Conservation (phyloP, 305 asterid genomes). For the Fraxinus greggii region DNA sequence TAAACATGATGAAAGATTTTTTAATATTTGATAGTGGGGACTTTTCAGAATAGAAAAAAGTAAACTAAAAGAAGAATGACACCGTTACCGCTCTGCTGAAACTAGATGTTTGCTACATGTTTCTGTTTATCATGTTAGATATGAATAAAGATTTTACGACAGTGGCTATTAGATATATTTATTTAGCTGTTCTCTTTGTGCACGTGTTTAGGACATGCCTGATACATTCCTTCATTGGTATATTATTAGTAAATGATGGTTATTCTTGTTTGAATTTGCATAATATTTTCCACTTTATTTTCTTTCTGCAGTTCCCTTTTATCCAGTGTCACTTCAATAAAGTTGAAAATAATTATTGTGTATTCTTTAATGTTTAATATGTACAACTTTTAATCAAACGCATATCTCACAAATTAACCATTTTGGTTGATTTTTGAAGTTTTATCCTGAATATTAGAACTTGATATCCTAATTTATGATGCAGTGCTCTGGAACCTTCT, state of each 20-base stretch:
- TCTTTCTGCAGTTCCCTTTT: neutral
- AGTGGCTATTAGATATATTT: neutral
- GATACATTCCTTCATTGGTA: slow-evolving; percentile 4
- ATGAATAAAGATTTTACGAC: neutral
- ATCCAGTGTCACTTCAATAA: neutral
- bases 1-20: neutral
- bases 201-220: neutral
- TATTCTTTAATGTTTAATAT: neutral
- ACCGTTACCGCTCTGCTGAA: neutral
- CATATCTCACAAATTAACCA: neutral
- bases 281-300: neutral
- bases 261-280: neutral
- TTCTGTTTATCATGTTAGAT: neutral
- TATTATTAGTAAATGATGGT: slow-evolving; percentile 6
- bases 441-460: slow-evolving; percentile 13
- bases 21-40: slow-evolving; percentile 12
- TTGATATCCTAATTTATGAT: slow-evolving; percentile 29
- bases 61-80: neutral
- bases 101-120: neutral
- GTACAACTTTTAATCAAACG: neutral
- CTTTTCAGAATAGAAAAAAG: neutral
- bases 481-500: slow-evolving; percentile 93
- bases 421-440: neutral
- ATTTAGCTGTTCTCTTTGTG: neutral
- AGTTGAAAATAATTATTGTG: slow-evolving; percentile 3